Evolutionary conservation across 2,329 filamentous ascomycete genomes (phyloP).

Genomic region (Tolypocladium ovalisporum): DNA sequence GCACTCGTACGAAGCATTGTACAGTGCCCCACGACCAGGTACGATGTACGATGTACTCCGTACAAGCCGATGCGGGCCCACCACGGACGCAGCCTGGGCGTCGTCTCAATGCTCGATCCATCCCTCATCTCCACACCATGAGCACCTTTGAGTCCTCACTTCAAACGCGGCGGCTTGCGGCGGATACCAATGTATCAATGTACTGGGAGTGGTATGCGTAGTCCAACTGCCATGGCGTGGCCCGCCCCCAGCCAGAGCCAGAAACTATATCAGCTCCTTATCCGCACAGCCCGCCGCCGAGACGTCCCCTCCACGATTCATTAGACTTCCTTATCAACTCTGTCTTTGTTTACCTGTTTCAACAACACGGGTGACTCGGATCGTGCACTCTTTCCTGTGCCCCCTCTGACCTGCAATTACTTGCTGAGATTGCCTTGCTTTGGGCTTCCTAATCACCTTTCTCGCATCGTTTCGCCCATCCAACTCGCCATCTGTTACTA

Average conservation of each 20-base stretch:
- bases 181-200: slow-evolving; percentile 2
- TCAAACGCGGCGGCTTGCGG: slow-evolving; percentile 5
- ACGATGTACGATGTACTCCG: background rate
- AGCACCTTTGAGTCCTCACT: slow-evolving; percentile 6
- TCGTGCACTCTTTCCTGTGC: background rate
- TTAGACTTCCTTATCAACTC: background rate
- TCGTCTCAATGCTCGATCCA: slow-evolving; percentile 5
- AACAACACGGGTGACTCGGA: background rate
- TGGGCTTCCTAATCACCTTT: background rate
- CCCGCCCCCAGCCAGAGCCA: background rate
- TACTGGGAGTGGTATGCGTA: background rate
- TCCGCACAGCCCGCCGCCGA: background rate
- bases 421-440: background rate
- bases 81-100: slow-evolving; percentile 1
- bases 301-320: background rate
- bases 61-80: background rate
- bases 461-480: background rate
- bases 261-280: slow-evolving; percentile 5
- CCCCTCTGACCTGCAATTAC: background rate
- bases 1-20: background rate
- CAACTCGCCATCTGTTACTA: slow-evolving; percentile 9
- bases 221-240: background rate
- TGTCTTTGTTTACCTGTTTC: background rate
- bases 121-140: slow-evolving; percentile 6
- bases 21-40: background rate